Base-by-base conservation (phyloP, 2,329 filamentous ascomycete genomes). In the Stagonosporopsis vannaccii region DNA sequence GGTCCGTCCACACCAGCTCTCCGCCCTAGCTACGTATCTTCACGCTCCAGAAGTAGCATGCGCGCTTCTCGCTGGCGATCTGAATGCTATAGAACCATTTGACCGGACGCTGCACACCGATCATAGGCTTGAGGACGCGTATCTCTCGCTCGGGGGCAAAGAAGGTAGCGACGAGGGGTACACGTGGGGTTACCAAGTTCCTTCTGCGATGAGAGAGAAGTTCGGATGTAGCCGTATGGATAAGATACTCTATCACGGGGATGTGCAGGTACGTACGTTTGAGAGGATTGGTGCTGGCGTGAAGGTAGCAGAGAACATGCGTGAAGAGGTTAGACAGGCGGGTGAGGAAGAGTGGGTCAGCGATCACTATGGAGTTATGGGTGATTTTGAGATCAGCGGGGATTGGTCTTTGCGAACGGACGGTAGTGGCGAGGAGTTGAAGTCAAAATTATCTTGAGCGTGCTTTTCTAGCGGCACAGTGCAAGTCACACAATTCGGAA, bases 111-210 rank as follows among this genome's bases (percentile, higher is more conserved):
- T 85, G 8, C 82, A 82, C 49, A 61, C 64, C 0, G 79, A 83
- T 0, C 83, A 84, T 51, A 60, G 67, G 0, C 78, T 87, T 2
- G 74, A 77, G 30, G 85, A 87, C 61, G 80, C 82, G 0, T 87
- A 81, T 59, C 74, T 87, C 2, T 77, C 79, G 52, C 74, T 79
- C 3, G 83, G 83, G 0, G 83, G 82, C 0, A 48, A 72, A 33
- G 84, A 85, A 56, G 80, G 80, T 37, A 76, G 72, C n/a, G 79
- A 81, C 2, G 76, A 79, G 9, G 83, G 82, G 0, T 84, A 80
- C 62, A 87, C 84, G 0, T 87, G 84, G 84, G 84, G 85, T 0
- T 80, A 85, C 59, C 84, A 86, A 72, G 79, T 78, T 2, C 64
- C 77, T 2, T 72, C 74, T 2, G 67, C 58, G 42, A 60, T 78